Conservation (phyloP, 768 basidiomycete genomes). For the Tubosaeta sp. region DNA sequence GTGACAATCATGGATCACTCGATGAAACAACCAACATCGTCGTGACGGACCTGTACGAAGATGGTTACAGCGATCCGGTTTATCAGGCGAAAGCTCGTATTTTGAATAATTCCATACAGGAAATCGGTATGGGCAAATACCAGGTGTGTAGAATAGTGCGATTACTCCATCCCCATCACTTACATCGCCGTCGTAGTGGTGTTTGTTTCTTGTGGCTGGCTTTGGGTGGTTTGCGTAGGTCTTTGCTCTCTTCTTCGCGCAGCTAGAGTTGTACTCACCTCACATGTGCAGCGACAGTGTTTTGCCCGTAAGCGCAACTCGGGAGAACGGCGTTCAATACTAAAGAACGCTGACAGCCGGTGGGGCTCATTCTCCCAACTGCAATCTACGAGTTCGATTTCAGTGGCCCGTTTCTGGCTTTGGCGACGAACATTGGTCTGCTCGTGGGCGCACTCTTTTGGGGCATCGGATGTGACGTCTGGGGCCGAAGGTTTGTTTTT, state of each 20-base stretch:
- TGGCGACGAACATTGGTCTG: slow-evolving; percentile 51
- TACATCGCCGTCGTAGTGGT: slow-evolving; percentile 26
- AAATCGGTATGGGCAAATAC: slow-evolving; percentile 56
- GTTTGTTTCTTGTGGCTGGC: slow-evolving; percentile 35
- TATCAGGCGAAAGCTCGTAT: slow-evolving; percentile 48
- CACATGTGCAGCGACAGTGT: slow-evolving; percentile 29
- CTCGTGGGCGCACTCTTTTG: slow-evolving; percentile 48
- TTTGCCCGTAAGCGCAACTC: slow-evolving; percentile 33
- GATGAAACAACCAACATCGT: background rate
- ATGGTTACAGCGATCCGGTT: slow-evolving; percentile 40
- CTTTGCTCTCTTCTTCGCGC: background rate
- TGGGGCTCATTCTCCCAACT: slow-evolving; percentile 45
- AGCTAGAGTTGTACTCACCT: background rate
- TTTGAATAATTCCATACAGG: slow-evolving; percentile 44
- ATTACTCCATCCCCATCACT: background rate
- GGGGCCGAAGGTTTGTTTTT: slow-evolving; percentile 41
- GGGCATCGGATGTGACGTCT: slow-evolving; percentile 48
- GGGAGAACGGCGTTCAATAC: background rate
- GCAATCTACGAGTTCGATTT: slow-evolving; percentile 47
- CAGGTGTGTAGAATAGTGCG: slow-evolving; percentile 32
- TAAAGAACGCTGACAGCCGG: slow-evolving; percentile 25
- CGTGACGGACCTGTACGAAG: slow-evolving; percentile 29
- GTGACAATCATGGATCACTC: no score
- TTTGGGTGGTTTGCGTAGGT: slow-evolving; percentile 42
- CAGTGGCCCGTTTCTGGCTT: slow-evolving; percentile 43